Evolutionary conservation across 1,284 basidiomycete species (phyloP).

Genomic region (Ustilago nuda): DNA sequence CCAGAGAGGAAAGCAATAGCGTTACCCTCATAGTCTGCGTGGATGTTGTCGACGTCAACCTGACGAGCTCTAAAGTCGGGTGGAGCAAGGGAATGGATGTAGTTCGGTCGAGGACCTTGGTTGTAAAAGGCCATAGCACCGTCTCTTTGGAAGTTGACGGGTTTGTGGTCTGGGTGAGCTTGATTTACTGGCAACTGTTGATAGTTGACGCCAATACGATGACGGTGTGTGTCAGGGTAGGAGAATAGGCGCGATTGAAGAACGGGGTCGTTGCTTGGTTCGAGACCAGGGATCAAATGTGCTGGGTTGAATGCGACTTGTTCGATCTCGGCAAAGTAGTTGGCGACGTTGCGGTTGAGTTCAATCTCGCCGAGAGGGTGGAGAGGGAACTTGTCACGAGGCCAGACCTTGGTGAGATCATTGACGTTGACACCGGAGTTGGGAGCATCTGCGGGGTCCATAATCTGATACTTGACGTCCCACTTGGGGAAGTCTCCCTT

Average conservation of each 20-base stretch:
- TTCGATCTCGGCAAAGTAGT: conserved; percentile 65
- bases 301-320: conserved; percentile 59
- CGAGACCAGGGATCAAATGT: conserved; percentile 57
- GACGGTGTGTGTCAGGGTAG: conserved; percentile 87
- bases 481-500: conserved; percentile 63
- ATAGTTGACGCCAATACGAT: conserved; percentile 72
- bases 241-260: conserved; percentile 64
- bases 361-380: conserved; percentile 57
- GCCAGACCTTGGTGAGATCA: conserved; percentile 60
- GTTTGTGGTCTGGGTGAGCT: conserved; percentile 26
- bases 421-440: conserved; percentile 49
- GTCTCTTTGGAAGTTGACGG: conserved; percentile 57
- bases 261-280: conserved; percentile 61
- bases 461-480: conserved; percentile 61
- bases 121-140: conserved; percentile 56
- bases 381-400: conserved; percentile 52
- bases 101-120: conserved; percentile 55
- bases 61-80: conserved; percentile 37
- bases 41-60: conserved; percentile 37
- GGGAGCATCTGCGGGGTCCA: conserved; percentile 46
- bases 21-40: conserved; percentile 70
- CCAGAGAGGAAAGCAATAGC: conserved; percentile 76
- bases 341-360: conserved; percentile 58
- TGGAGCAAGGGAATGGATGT: conserved; percentile 50
- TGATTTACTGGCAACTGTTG: conserved; percentile 60